Conservation (phyloP, 2,329 filamentous ascomycete genomes). For the Nigrospora oryzae region DNA sequence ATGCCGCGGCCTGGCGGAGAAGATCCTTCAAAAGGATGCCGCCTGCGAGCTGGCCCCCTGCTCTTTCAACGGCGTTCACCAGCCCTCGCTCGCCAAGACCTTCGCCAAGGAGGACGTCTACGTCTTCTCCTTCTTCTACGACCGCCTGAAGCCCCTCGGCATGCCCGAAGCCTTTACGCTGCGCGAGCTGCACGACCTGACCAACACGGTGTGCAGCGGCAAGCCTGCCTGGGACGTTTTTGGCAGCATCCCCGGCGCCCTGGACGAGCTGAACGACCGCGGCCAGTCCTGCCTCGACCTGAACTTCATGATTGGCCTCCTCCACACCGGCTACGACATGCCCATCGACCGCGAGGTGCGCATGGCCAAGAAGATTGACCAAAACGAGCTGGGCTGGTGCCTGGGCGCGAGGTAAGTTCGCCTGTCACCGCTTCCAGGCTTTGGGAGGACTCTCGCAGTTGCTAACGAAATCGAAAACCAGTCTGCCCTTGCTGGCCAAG, state of each 20-base stretch:
- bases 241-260: conserved; percentile 62
- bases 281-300: conserved; percentile 92
- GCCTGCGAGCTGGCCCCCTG: conserved; percentile 81
- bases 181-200: conserved; percentile 78
- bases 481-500: conserved; percentile 74
- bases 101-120: conserved; percentile 88
- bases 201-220: conserved; percentile 76
- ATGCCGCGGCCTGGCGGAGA: conserved; percentile 84
- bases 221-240: conserved; percentile 75
- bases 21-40: conserved; percentile 80
- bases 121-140: conserved; percentile 97
- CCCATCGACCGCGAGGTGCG: conserved; percentile 91
- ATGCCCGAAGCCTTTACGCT: conserved; percentile 98
- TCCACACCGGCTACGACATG: conserved; percentile 98
- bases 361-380: conserved; percentile 98
- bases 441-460: background rate
- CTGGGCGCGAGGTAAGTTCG: conserved; percentile 77
- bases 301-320: conserved; percentile 88
- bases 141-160: conserved; percentile 85
- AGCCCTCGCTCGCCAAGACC: conserved; percentile 85
- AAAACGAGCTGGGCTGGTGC: conserved; percentile 96
- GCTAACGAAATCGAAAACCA: conserved; percentile 33
- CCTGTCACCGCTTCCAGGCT: background rate
- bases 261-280: conserved; percentile 71
- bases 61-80: conserved; percentile 96